Evolutionary conservation across 768 basidiomycete species (phyloP).

Genomic region (Mycena epipterygia): DNA sequence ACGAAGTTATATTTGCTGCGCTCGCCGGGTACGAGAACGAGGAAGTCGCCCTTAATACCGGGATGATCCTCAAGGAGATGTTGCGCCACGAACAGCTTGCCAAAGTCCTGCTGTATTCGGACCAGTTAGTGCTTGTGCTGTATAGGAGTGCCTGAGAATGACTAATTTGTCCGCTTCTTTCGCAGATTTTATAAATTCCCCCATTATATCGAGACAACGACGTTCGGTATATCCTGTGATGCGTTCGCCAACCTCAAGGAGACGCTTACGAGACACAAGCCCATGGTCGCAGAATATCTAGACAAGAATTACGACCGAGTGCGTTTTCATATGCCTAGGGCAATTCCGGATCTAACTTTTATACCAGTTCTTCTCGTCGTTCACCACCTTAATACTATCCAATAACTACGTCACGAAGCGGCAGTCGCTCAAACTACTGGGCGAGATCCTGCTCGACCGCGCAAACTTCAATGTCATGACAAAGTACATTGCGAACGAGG

Average conservation of each 20-base stretch:
- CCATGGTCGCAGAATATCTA: constrained; percentile 97
- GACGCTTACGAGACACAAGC: constrained; percentile 95
- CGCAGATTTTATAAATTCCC: constrained; percentile 95
- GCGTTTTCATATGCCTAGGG: constrained; percentile 42
- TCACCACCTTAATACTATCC: constrained; percentile 92
- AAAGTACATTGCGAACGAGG: constrained; percentile 93
- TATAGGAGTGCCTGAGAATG: constrained; percentile 17
- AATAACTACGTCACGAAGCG: constrained; percentile 99
- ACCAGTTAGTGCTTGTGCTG: constrained; percentile 76
- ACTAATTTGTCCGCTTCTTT: constrained; percentile 23
- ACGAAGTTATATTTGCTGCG: constrained; percentile 82
- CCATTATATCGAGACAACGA: constrained; percentile 96
- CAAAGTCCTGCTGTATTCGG: constrained; percentile 91
- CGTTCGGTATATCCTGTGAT: constrained; percentile 98
- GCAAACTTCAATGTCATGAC: constrained; percentile 99
- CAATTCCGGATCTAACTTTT: constrained; percentile 27
- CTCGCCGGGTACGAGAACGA: constrained; percentile 95
- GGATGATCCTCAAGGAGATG: constrained; percentile 99
- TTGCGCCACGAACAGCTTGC: constrained; percentile 91
- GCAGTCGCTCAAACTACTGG: constrained; percentile 96
- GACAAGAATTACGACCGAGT: constrained; percentile 98
- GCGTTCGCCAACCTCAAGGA: constrained; percentile 99
- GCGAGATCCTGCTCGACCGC: constrained; percentile 97
- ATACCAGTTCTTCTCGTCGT: constrained; percentile 92
- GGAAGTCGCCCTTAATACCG: constrained; percentile 96